A percentile compares a stretch with the other conserved stretches of the same genome.
Evolutionary conservation across 2,329 filamentous ascomycete genomes (phyloP).

Genomic region (Ophiocordyceps camponoti-saundersi): DNA sequence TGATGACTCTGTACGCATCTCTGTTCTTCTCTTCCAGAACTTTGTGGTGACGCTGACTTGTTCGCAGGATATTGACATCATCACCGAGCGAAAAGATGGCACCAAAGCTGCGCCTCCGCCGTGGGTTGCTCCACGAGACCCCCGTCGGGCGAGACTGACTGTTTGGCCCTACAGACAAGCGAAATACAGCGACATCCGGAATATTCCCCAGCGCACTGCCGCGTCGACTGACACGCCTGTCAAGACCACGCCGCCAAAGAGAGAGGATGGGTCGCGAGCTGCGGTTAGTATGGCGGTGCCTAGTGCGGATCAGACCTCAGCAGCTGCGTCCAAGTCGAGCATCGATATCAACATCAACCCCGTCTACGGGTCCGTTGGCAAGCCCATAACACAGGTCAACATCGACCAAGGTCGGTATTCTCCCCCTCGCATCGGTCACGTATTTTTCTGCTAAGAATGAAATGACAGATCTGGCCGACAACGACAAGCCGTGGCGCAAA

Average conservation of each 20-base stretch:
- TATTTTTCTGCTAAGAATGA: conserved; percentile 1
- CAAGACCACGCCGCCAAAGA: conserved; percentile 28
- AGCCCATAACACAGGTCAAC: conserved; percentile 61
- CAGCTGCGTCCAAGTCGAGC: conserved; percentile 61
- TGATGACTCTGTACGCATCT: conserved; percentile 22
- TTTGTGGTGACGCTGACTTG: not conserved
- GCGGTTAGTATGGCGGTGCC: conserved; percentile 13
- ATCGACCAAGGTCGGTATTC: conserved; percentile 43
- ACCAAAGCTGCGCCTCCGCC: conserved; percentile 39
- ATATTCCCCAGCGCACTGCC: conserved; percentile 43
- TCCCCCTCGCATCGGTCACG: not conserved
- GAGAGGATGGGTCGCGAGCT: conserved; percentile 22
- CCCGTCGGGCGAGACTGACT: not conserved
- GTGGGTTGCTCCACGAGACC: conserved; percentile 17
- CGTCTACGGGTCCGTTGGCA: conserved; percentile 60
- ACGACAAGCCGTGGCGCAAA: conserved; percentile 88
- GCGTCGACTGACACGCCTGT: conserved; percentile 27
- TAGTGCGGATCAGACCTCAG: conserved; percentile 36
- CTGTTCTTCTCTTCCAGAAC: not conserved
- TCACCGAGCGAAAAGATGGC: conserved; percentile 49
- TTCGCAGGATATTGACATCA: conserved; percentile 47
- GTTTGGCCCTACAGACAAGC: conserved; percentile 26
- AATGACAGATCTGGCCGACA: conserved; percentile 45
- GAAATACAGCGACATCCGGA: conserved; percentile 47
- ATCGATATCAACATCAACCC: conserved; percentile 76